A percentile compares a stretch with the other conserved stretches of the same genome.
Conservation (phyloP, 2,329 filamentous ascomycete genomes). For the Talaromyces pinophilus region DNA sequence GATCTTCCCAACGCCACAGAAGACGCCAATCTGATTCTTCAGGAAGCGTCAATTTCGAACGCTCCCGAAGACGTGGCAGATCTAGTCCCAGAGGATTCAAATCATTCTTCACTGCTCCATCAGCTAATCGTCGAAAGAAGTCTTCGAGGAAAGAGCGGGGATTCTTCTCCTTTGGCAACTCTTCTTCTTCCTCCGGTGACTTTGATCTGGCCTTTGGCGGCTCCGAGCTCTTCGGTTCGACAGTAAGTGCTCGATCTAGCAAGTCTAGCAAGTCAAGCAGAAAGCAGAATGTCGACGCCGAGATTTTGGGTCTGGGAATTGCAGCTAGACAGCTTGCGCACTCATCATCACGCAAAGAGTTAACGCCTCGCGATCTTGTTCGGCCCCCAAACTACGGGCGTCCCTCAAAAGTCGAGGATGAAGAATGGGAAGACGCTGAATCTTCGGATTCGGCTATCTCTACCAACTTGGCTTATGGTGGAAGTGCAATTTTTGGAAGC, state of each 20-base stretch:
- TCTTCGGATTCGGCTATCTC: conserved; percentile 47
- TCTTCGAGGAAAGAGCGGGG: conserved; percentile 50
- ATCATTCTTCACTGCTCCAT: conserved; percentile 65
- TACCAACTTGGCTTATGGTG: conserved; percentile 59
- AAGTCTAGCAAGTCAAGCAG: conserved; percentile 38
- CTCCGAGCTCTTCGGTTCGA: conserved; percentile 49
- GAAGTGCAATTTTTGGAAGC: conserved; percentile 47
- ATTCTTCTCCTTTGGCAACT: conserved; percentile 62
- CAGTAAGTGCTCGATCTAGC: conserved; percentile 21
- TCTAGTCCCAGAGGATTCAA: conserved; percentile 49
- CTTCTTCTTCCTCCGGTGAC: conserved; percentile 67
- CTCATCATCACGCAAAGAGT: conserved; percentile 33
- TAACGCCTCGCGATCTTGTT: conserved; percentile 34
- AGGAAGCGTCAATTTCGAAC: conserved; percentile 16
- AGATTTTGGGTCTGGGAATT: conserved; percentile 51
- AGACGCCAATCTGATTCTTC: conserved; percentile 54
- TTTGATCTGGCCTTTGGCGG: conserved; percentile 71
- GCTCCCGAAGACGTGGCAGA: conserved; percentile 20
- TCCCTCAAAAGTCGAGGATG: conserved; percentile 46
- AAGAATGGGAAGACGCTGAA: conserved; percentile 61
- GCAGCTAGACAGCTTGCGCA: conserved; percentile 47
- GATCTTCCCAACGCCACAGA: conserved; percentile 25
- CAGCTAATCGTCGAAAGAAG: conserved; percentile 54
- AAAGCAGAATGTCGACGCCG: conserved; percentile 45
- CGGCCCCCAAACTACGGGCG: conserved; percentile 20